Evolutionary conservation across 1,284 basidiomycete genomes (phyloP).

Genomic region (Thelephora terrestris): DNA sequence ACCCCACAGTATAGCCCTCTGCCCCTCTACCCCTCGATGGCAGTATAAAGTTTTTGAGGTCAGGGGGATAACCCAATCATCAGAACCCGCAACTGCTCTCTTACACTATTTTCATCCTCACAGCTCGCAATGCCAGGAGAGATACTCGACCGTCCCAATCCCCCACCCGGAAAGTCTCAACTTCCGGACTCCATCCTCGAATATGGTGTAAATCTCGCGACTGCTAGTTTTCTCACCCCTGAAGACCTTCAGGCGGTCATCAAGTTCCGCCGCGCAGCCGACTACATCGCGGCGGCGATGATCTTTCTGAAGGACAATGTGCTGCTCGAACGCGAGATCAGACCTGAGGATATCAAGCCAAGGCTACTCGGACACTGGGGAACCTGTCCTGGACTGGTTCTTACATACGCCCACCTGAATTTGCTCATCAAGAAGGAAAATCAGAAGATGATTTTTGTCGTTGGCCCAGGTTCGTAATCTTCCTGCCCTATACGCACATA

Average conservation of each 20-base stretch:
- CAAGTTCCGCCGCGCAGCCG: slow-evolving; percentile 47
- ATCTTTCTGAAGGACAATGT: slow-evolving; percentile 74
- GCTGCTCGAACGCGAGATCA: slow-evolving; percentile 52
- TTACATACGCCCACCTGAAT: slow-evolving; percentile 77
- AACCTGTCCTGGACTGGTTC: slow-evolving; percentile 67
- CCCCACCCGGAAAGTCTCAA: slow-evolving; percentile 49
- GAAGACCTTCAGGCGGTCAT: slow-evolving; percentile 42
- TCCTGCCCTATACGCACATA: slow-evolving; percentile 1
- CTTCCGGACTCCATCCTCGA: slow-evolving; percentile 43
- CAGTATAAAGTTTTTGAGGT: too few relatives aligned
- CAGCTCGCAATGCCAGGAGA: slow-evolving; percentile 44
- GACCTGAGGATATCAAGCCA: slow-evolving; percentile 61
- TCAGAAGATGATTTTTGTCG: slow-evolving; percentile 58
- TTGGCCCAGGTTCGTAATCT: slow-evolving; percentile 44
- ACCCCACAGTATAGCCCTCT: too few relatives aligned
- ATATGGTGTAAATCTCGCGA: slow-evolving; percentile 32
- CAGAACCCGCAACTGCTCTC: slow-evolving; percentile 7
- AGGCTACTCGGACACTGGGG: slow-evolving; percentile 75
- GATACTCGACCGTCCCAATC: slow-evolving; percentile 43
- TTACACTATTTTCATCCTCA: slow-evolving; percentile 5
- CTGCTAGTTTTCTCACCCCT: slow-evolving; percentile 31
- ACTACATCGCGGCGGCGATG: slow-evolving; percentile 66
- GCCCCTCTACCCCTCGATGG: too few relatives aligned
- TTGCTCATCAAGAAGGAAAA: slow-evolving; percentile 57
- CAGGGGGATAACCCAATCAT: slow-evolving; percentile 2